Conservation (phyloP, 2,329 filamentous ascomycete genomes). For the Diaporthe sp. region DNA sequence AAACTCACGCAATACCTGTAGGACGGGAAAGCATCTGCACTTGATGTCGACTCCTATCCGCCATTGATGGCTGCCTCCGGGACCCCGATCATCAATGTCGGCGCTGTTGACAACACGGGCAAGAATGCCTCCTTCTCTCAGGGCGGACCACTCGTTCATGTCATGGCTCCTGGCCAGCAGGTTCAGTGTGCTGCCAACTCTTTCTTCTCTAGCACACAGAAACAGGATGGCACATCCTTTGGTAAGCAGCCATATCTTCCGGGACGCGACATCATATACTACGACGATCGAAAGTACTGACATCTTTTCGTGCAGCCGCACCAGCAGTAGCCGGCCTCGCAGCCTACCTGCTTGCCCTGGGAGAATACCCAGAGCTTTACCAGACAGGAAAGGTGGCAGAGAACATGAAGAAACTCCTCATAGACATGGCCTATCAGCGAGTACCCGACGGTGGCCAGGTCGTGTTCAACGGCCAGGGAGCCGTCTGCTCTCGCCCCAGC, state of each 20-base stretch:
- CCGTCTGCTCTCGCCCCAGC: constrained; percentile 6
- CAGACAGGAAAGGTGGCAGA: constrained; percentile 26
- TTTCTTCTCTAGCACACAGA: constrained; percentile 3
- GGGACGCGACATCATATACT: not conserved
- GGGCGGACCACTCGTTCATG: constrained; percentile 22
- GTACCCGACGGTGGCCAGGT: not conserved
- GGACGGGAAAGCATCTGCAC: not conserved
- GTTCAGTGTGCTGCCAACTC: constrained; percentile 26
- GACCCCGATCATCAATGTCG: constrained; percentile 16
- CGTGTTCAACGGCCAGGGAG: constrained; percentile 20
- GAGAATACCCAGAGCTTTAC: constrained; percentile 27
- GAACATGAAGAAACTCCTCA: constrained; percentile 26
- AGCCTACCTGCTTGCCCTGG: constrained; percentile 24
- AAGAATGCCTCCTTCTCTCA: constrained; percentile 23
- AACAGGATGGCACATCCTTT: constrained; percentile 29
- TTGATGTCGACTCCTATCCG: constrained; percentile 8
- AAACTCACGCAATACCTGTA: not conserved
- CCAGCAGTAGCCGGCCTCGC: constrained; percentile 25
- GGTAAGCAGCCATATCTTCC: not conserved
- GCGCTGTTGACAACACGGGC: constrained; percentile 23
- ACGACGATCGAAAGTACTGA: not conserved
- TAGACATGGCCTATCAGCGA: constrained; percentile 22
- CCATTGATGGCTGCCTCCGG: constrained; percentile 12
- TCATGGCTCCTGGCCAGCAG: constrained; percentile 10
- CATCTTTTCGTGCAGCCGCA: not conserved